phyloP scores from a whole-genome alignment of 108 stramenopile genomes.

The Conticribra weissflogii region DNA sequence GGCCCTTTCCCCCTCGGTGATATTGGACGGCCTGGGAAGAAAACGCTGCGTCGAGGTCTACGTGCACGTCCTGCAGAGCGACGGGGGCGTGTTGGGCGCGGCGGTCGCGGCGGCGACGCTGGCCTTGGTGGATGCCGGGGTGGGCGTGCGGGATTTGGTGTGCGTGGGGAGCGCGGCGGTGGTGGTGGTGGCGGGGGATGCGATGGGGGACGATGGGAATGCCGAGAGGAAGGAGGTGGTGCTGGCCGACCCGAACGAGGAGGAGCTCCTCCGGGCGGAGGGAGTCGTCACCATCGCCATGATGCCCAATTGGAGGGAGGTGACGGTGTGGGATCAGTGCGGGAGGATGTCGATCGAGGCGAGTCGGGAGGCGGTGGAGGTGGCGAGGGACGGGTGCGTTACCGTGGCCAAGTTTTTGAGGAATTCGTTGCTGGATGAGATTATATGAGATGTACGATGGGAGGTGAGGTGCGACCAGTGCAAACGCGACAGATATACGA shows the following conservation, averaged over 20 bases:
- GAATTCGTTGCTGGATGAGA: slow-evolving; percentile 45
- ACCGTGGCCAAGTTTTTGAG: slow-evolving; percentile 80
- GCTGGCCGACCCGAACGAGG: slow-evolving; percentile 73
- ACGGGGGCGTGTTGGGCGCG: slow-evolving; percentile 74
- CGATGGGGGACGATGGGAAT: slow-evolving; percentile 13
- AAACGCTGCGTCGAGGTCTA: slow-evolving; percentile 64
- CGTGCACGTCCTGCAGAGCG: slow-evolving; percentile 80
- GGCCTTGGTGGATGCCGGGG: slow-evolving; percentile 76
- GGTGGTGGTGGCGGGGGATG: slow-evolving; percentile 14
- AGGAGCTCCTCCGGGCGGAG: slow-evolving; percentile 55
- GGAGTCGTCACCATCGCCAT: slow-evolving; percentile 70
- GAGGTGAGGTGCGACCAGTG: too few species aligned
- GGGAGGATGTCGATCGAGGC: slow-evolving; percentile 55
- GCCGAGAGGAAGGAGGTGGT: background rate
- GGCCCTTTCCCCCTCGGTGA: slow-evolving; percentile 61
- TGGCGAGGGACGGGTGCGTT: slow-evolving; percentile 79
- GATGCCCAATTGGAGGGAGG: slow-evolving; percentile 82
- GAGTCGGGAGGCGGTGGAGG: slow-evolving; percentile 65
- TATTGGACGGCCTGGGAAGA: slow-evolving; percentile 37
- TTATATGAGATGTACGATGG: too few species aligned
- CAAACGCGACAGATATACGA: too few species aligned
- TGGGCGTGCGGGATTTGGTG: slow-evolving; percentile 74
- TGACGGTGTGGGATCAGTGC: slow-evolving; percentile 79
- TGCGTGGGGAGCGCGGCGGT: slow-evolving; percentile 67
- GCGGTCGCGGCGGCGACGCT: slow-evolving; percentile 68